These are phyloP conservation scores for Cladophialophora chaetospira DNA, from an alignment of 2,329 filamentous ascomycete species.

Conservation along the genomic window DNA sequence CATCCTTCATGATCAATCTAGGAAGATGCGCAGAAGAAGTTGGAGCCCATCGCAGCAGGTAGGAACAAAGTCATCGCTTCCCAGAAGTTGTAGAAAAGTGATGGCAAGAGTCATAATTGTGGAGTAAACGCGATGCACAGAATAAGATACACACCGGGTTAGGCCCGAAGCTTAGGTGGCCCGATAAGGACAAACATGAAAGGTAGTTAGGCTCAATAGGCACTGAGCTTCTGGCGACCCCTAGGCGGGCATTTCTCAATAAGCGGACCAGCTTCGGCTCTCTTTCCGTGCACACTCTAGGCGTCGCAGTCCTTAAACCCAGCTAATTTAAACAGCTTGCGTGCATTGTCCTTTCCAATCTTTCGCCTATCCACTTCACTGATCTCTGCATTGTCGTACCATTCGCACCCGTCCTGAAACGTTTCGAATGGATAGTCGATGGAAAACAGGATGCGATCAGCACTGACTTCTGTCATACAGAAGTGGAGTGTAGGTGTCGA, in stretches of 20 bases:
- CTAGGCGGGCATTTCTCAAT: too few species aligned
- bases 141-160: too few species aligned
- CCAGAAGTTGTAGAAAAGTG: neutral
- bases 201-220: neutral
- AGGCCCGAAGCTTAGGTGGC: too few species aligned
- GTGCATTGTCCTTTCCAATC: slow-evolving; percentile 56
- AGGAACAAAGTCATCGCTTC: neutral
- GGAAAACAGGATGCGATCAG: slow-evolving; percentile 45
- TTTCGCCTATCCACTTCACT: slow-evolving; percentile 51
- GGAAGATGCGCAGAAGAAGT: neutral
- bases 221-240: neutral
- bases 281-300: neutral
- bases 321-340: slow-evolving; percentile 44
- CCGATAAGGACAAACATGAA: too few species aligned
- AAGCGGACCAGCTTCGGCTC: neutral
- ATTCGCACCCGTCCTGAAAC: slow-evolving; percentile 33
- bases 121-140: too few species aligned
- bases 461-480: slow-evolving; percentile 43
- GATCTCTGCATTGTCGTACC: slow-evolving; percentile 40
- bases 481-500: slow-evolving; percentile 42
- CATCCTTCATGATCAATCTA: slow-evolving; percentile 41
- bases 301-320: slow-evolving; percentile 25
- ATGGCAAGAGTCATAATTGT: slow-evolving; percentile 6
- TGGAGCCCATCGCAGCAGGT: neutral
- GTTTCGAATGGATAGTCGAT: slow-evolving; percentile 41